phyloP scores from a whole-genome alignment of 176 grass and related monocot species.

The Aegilops sharonensis region DNA sequence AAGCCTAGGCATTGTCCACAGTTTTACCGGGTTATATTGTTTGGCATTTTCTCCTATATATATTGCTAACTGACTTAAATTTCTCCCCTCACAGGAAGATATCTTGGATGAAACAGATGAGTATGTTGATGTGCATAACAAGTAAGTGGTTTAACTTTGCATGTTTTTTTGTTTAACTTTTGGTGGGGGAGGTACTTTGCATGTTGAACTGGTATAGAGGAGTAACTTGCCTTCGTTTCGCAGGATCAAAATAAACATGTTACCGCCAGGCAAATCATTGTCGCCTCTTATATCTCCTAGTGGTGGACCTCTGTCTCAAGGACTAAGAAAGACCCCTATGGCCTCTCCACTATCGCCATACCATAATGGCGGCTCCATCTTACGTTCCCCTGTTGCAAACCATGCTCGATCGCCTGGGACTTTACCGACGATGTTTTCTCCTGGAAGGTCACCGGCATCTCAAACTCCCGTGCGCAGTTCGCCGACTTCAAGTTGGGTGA shows the following conservation, averaged over 20 bases:
- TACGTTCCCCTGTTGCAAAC: constrained; percentile 49
- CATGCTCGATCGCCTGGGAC: constrained; percentile 42
- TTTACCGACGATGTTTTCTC: constrained; percentile 42
- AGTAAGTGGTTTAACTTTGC: constrained; percentile 50
- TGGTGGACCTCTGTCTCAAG: constrained; percentile 42
- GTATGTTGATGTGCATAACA: constrained; percentile 98
- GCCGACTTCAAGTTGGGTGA: constrained; percentile 44
- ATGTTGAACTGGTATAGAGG: background rate
- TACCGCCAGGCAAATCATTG: constrained; percentile 66
- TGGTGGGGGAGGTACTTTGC: background rate
- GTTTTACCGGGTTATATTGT: background rate
- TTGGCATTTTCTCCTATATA: constrained; percentile 1
- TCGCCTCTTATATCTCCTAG: constrained; percentile 58
- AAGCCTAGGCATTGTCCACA: background rate
- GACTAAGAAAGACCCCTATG: constrained; percentile 50
- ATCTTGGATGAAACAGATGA: constrained; percentile 98
- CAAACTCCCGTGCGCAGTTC: constrained; percentile 23
- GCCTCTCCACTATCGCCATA: constrained; percentile 67
- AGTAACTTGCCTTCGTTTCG: constrained; percentile 31
- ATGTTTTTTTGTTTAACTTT: background rate
- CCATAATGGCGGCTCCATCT: constrained; percentile 42
- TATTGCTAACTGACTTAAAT: constrained; percentile 9
- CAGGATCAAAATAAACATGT: constrained; percentile 99
- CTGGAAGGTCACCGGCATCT: constrained; percentile 50
- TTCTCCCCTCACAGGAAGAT: constrained; percentile 59